phyloP scores from a whole-genome alignment of 2,329 filamentous ascomycete species.

The Cercospora sp. region DNA sequence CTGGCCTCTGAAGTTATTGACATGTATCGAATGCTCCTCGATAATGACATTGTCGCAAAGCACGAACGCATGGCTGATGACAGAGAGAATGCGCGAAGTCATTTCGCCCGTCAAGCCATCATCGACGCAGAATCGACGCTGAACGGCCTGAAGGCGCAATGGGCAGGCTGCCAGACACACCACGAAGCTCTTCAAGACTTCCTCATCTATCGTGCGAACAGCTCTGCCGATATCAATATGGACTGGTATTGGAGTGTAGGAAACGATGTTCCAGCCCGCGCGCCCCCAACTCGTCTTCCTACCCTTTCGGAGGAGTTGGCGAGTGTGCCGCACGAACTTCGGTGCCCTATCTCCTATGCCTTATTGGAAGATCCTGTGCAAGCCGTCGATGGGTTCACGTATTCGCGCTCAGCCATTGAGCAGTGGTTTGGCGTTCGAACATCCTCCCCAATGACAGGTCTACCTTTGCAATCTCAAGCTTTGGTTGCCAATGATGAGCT shows the following conservation, averaged over 20 bases:
- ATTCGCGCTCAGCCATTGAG: slow-evolving; percentile 39
- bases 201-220: slow-evolving; percentile 31
- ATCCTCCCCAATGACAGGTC: slow-evolving; percentile 38
- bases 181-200: slow-evolving; percentile 33
- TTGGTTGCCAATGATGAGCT: slow-evolving; percentile 29
- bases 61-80: slow-evolving; percentile 16
- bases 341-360: slow-evolving; percentile 39
- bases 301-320: slow-evolving; percentile 23
- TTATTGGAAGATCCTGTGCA: slow-evolving; percentile 41
- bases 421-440: slow-evolving; percentile 39
- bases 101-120: neutral
- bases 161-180: slow-evolving; percentile 17
- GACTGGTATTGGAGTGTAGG: slow-evolving; percentile 35
- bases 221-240: slow-evolving; percentile 15
- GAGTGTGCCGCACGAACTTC: slow-evolving; percentile 30
- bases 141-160: slow-evolving; percentile 19
- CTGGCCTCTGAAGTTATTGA: slow-evolving; percentile 23
- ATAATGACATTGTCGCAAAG: slow-evolving; percentile 17
- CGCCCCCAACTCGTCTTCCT: slow-evolving; percentile 17
- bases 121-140: slow-evolving; percentile 4
- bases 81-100: neutral
- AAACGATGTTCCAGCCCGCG: slow-evolving; percentile 25
- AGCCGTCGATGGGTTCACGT: slow-evolving; percentile 38
- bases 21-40: slow-evolving; percentile 25
- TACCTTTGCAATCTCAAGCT: slow-evolving; percentile 28